Percentiles rank a stretch among this genome's conserved stretches.
phyloP scores from a whole-genome alignment of 1,284 basidiomycete species.

The Fomitopsis betulina region DNA sequence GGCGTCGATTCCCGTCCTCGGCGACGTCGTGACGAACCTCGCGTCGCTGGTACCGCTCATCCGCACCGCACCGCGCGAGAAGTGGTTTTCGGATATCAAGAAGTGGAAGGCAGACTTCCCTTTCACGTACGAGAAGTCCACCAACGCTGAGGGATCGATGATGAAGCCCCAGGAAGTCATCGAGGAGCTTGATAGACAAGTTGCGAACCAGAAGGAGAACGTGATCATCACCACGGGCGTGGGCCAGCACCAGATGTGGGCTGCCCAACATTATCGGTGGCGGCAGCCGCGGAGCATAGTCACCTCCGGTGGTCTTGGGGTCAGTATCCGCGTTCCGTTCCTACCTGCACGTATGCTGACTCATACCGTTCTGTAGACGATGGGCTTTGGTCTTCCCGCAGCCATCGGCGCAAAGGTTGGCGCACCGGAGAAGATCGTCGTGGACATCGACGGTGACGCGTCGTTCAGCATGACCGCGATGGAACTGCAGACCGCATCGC shows the following conservation, averaged over 20 bases:
- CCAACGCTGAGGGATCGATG: conserved; percentile 47
- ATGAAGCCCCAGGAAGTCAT: conserved; percentile 98
- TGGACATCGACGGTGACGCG: conserved; percentile 97
- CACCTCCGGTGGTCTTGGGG: conserved; percentile 94
- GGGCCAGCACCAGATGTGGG: conserved; percentile 99
- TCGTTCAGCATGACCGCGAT: conserved; percentile 99
- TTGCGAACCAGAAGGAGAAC: conserved; percentile 73
- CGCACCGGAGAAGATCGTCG: conserved; percentile 87
- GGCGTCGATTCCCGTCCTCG: conserved; percentile 90
- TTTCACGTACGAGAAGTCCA: conserved; percentile 80
- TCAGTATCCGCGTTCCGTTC: conserved; percentile 35
- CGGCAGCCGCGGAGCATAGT: conserved; percentile 84
- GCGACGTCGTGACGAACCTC: conserved; percentile 88
- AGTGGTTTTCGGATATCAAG: conserved; percentile 84
- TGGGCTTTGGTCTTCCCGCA: conserved; percentile 96
- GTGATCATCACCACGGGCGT: conserved; percentile 92
- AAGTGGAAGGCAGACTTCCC: conserved; percentile 88
- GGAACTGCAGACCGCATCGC: conserved; percentile 93
- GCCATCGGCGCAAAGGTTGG: conserved; percentile 97
- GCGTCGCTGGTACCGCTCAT: conserved; percentile 81
- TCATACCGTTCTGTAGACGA: conserved; percentile 53
- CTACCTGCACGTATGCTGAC: background rate
- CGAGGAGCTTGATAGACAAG: conserved; percentile 83
- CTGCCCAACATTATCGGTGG: conserved; percentile 94
- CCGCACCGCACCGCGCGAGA: conserved; percentile 53